Evolutionary conservation across 768 basidiomycete genomes (phyloP).

Genomic region (Dioszegia aurantiaca): DNA sequence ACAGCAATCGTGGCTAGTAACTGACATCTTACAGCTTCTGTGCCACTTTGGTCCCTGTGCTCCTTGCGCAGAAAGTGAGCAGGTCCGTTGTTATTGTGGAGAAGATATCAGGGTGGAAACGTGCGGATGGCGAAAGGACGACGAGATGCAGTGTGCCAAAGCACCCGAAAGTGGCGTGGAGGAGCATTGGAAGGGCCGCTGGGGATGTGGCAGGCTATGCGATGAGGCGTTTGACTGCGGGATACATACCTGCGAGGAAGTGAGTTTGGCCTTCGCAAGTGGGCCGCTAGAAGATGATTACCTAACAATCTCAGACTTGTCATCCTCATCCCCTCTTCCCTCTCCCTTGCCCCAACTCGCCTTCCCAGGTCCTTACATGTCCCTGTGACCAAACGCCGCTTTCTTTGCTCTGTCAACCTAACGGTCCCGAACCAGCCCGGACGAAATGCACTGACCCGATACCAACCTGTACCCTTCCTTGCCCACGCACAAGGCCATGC

Average conservation of each 20-base stretch:
- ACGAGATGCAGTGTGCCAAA: constrained; percentile 45
- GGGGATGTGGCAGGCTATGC: constrained; percentile 64
- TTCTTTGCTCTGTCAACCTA: constrained; percentile 47
- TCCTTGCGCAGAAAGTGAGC: constrained; percentile 61
- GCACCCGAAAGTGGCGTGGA: constrained; percentile 55
- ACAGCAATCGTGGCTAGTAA: not conserved
- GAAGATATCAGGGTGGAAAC: constrained; percentile 59
- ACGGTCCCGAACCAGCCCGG: constrained; percentile 27
- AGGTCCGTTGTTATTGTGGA: constrained; percentile 76
- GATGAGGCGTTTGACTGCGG: constrained; percentile 72
- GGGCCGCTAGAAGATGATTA: constrained; percentile 17
- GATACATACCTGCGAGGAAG: constrained; percentile 66
- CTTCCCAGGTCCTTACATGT: constrained; percentile 56
- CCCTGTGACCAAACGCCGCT: constrained; percentile 74
- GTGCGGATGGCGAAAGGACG: constrained; percentile 59
- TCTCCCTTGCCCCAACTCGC: constrained; percentile 70
- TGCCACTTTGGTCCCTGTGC: constrained; percentile 79
- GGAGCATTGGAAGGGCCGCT: constrained; percentile 65
- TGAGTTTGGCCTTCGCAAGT: constrained; percentile 22
- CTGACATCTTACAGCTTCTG: constrained; percentile 24
- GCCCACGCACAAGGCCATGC: constrained; percentile 64
- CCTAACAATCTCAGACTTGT: constrained; percentile 62
- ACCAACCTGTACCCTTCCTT: constrained; percentile 71
- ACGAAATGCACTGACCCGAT: constrained; percentile 68
- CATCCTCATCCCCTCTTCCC: constrained; percentile 67